These are phyloP conservation scores for Backusella tuberculispora DNA, from an alignment of 192 early-diverging fungal genomes.

Conservation along the genomic window DNA sequence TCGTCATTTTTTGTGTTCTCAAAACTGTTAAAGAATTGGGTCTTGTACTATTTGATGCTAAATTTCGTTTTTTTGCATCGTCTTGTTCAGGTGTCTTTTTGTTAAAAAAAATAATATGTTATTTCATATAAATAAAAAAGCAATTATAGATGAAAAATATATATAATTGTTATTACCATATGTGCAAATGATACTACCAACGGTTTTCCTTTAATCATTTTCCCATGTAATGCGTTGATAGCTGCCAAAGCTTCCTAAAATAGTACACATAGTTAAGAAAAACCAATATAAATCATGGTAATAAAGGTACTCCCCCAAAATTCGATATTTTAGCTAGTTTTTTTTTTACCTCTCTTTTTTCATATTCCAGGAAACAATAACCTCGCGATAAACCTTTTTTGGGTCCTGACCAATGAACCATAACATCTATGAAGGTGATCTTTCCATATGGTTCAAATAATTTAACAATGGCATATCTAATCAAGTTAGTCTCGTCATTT, in stretches of 20 bases:
- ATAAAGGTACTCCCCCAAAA: neutral
- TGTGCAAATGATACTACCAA: constrained; percentile 67
- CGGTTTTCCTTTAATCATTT: constrained; percentile 53
- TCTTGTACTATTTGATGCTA: constrained; percentile 31
- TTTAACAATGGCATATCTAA: constrained; percentile 65
- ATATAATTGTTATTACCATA: constrained; percentile 47
- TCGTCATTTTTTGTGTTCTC: constrained; percentile 51
- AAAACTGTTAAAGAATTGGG: constrained; percentile 50
- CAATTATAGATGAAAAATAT: neutral
- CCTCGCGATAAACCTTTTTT: constrained; percentile 68
- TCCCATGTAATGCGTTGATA: constrained; percentile 57
- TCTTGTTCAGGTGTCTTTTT: constrained; percentile 44
- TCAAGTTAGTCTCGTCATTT: neutral
- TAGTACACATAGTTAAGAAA: neutral
- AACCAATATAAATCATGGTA: neutral
- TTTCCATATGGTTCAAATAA: constrained; percentile 70
- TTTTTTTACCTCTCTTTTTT: constrained; percentile 43
- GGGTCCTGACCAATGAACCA: constrained; percentile 69
- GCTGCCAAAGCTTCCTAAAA: constrained; percentile 56
- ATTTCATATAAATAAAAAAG: neutral
- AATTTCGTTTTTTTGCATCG: constrained; percentile 45
- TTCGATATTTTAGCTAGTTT: neutral
- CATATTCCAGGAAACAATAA: constrained; percentile 74
- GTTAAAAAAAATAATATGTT: neutral
- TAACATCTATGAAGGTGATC: constrained; percentile 66